These are phyloP conservation scores for Ganoderma meredithae DNA, from an alignment of 1,284 basidiomycete genomes.

Conservation along the genomic window DNA sequence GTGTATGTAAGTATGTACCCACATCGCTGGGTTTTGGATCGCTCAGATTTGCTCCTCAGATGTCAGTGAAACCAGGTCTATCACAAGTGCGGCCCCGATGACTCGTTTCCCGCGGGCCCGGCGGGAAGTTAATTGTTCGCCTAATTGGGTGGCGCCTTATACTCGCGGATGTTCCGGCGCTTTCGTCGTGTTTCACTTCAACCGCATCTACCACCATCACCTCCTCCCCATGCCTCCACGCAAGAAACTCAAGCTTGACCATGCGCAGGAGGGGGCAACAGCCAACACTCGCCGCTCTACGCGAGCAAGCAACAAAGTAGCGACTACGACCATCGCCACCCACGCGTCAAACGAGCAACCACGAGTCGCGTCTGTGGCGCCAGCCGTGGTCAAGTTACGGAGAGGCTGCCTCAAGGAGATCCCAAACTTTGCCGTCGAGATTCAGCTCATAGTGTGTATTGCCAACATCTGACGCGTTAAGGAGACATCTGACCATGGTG, in stretches of 20 bases:
- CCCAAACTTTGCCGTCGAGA: background rate
- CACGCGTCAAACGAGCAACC: background rate
- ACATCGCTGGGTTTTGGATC: too few relatives aligned
- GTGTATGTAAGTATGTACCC: too few relatives aligned
- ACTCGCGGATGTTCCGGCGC: background rate
- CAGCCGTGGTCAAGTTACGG: background rate
- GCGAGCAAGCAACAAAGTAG: background rate
- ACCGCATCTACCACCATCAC: background rate
- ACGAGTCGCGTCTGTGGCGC: background rate
- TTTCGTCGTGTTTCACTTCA: background rate
- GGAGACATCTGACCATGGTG: background rate
- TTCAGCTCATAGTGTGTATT: constrained; percentile 3
- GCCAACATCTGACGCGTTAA: background rate
- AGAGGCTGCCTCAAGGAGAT: background rate
- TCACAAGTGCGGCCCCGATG: background rate
- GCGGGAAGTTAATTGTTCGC: background rate
- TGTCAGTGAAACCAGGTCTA: background rate
- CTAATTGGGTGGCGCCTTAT: background rate
- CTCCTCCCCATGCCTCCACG: background rate
- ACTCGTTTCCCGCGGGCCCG: background rate
- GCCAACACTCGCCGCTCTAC: background rate
- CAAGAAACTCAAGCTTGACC: background rate
- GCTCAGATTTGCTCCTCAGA: background rate
- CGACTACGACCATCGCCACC: background rate
- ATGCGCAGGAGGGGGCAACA: background rate